These are phyloP conservation scores for Nakaseomyces kungkrabaensis DNA, from an alignment of 1,139 yeast genomes.

Conservation along the genomic window DNA sequence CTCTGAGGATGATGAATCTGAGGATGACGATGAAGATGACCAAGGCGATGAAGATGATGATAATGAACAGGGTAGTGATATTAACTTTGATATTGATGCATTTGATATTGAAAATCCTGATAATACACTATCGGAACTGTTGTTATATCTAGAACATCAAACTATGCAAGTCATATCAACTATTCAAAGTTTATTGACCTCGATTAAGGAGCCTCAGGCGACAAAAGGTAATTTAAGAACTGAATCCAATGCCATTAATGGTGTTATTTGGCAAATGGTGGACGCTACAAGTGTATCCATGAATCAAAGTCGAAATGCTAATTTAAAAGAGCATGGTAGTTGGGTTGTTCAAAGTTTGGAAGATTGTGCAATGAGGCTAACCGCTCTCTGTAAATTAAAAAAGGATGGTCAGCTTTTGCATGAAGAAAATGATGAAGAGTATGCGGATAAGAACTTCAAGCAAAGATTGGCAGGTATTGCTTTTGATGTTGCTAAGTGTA, in stretches of 20 bases:
- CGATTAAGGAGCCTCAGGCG: constrained; percentile 68
- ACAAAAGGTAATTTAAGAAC: constrained; percentile 65
- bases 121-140: constrained; percentile 73
- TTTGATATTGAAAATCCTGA: constrained; percentile 83
- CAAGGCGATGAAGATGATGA: constrained; percentile 10
- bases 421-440: constrained; percentile 47
- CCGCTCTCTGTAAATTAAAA: constrained; percentile 44
- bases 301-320: constrained; percentile 73
- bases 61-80: constrained; percentile 18
- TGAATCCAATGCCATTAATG: constrained; percentile 64
- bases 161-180: constrained; percentile 87
- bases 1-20: constrained; percentile 5
- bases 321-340: constrained; percentile 79
- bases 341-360: constrained; percentile 83
- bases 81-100: constrained; percentile 52
- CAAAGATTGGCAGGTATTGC: constrained; percentile 92
- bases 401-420: constrained; percentile 26
- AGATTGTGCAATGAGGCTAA: constrained; percentile 79
- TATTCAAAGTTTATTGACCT: constrained; percentile 68
- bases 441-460: constrained; percentile 75
- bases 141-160: constrained; percentile 83
- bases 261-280: constrained; percentile 76
- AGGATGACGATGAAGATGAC: constrained; percentile 7
- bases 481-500: constrained; percentile 89
- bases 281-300: constrained; percentile 83